Base-by-base conservation (phyloP, 2,329 filamentous ascomycete genomes). In the Alternaria longipes region DNA sequence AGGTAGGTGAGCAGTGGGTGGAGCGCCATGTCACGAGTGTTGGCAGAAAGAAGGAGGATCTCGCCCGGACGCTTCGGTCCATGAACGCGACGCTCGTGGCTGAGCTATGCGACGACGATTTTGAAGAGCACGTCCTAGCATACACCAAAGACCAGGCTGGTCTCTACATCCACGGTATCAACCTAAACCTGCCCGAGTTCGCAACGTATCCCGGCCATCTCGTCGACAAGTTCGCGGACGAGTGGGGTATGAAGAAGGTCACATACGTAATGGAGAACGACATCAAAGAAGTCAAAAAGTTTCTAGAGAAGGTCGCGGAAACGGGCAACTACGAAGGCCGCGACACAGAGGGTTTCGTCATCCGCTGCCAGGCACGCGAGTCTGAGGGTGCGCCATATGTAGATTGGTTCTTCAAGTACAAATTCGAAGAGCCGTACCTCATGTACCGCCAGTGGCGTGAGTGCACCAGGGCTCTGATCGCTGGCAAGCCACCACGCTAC, bases 391-490 rank as follows among this genome's bases (percentile, higher is more conserved):
- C 78, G 2, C 85, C 87, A 0, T 95, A 89, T 77, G 82, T 87
- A n/a, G 94, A 99, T 78, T 99, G 95, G 95, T 99, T 99, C 81
- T 99, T 99, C 89, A 99, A 99, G 81, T 99, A 94, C 87, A 99
- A 99, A 82, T 99, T 99, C 62, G 95, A 99, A 75, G 95, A 99
- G 81, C 95, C 95, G 0, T 99, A 99, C 76, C 83, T 99, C 62
- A 96, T 99, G 93, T 99, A 98, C 81, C 89, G 95, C 24, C 95
- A 99, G 81, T 99, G 95, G 95, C 90, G 95, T 64, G 95, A 99
- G 81, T 97, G 92, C 76, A 99, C 95, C 42, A 98, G 97, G 78
- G 87, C 92, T 5, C 80, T 98, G 59, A 97, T 99, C 68, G 74
- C 85, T 1, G 91, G 91, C 14, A 91, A 87, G 69, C 81, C 87